phyloP scores from a whole-genome alignment of 2,329 filamentous ascomycete genomes.

The Aspergillus amoenus region DNA sequence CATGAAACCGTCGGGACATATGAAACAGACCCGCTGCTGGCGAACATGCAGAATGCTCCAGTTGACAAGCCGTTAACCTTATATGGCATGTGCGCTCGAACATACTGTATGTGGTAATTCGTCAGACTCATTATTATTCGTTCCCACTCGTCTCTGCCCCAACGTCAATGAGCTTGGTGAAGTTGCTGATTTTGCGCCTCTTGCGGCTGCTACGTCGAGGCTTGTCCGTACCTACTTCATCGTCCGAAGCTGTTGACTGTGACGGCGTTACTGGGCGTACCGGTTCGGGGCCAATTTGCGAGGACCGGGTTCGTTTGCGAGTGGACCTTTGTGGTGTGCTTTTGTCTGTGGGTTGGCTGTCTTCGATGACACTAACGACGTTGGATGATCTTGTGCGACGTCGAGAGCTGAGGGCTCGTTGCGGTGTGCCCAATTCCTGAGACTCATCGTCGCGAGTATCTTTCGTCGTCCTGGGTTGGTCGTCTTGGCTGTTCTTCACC shows the following conservation, averaged over 20 bases:
- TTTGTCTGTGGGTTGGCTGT: not conserved
- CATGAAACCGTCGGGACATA: not conserved
- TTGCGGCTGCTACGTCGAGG: conserved; percentile 23
- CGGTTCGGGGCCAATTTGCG: not conserved
- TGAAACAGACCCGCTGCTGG: not conserved
- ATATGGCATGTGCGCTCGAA: not conserved
- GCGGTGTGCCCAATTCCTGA: not conserved
- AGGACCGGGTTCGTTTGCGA: conserved; percentile 10
- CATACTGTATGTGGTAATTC: too few species aligned
- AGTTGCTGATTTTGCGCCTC: conserved; percentile 34
- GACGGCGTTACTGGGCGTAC: not conserved
- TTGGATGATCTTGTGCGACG: conserved; percentile 1
- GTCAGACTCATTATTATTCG: conserved; percentile 7
- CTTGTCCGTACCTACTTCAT: not conserved
- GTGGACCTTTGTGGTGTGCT: not conserved
- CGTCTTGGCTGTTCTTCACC: not conserved
- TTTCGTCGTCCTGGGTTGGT: conserved; percentile 4
- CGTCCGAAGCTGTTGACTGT: conserved; percentile 1
- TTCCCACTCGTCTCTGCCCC: conserved; percentile 23
- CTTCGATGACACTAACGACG: not conserved
- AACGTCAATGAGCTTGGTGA: conserved; percentile 30
- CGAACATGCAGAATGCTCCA: not conserved
- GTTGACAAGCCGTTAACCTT: not conserved
- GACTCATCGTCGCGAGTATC: conserved; percentile 5
- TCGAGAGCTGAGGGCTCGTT: conserved; percentile 8